Percentiles rank a stretch among this genome's conserved stretches.
Evolutionary conservation across 2,329 filamentous ascomycete genomes (phyloP).

Genomic region (Aspergillus aculeatus): DNA sequence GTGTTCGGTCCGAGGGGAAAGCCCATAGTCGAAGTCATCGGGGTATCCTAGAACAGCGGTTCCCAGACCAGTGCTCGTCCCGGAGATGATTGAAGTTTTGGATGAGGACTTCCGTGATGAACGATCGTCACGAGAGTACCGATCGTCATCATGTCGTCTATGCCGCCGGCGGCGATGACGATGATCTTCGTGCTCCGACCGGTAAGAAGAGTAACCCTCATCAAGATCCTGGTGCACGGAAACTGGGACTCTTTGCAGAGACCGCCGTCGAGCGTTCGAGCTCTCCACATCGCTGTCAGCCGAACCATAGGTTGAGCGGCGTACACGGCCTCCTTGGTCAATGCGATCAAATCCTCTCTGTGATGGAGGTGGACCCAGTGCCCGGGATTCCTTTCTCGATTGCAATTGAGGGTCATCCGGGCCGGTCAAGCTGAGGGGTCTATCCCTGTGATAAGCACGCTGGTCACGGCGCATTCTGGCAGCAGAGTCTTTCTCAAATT

Average conservation of each 20-base stretch:
- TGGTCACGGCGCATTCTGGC: conserved; percentile 34
- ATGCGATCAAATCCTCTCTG: conserved; percentile 39
- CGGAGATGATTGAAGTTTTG: conserved; percentile 15
- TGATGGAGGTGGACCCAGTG: conserved; percentile 37
- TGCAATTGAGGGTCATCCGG: conserved; percentile 34
- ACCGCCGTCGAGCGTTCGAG: conserved; percentile 32
- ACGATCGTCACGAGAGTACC: conserved; percentile 22
- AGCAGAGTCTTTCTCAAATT: conserved; percentile 47
- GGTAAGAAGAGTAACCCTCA: conserved; percentile 42
- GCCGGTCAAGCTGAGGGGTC: conserved; percentile 42
- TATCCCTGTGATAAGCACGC: conserved; percentile 25
- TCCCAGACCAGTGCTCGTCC: conserved; percentile 32
- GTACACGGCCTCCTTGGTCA: conserved; percentile 29
- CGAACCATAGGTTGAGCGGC: conserved; percentile 23
- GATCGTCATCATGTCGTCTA: conserved; percentile 23
- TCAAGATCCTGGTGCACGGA: conserved; percentile 51
- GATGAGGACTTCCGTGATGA: conserved; percentile 18
- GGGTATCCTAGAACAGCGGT: conserved; percentile 39
- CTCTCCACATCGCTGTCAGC: conserved; percentile 37
- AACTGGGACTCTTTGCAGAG: conserved; percentile 45
- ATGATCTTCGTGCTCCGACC: conserved; percentile 46
- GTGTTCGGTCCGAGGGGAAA: conserved; percentile 22
- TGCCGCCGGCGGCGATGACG: conserved; percentile 40
- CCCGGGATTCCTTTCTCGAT: conserved; percentile 28
- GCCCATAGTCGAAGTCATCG: conserved; percentile 33